phyloP scores from a whole-genome alignment of 208 protist species.

The Leptomonas pyrrhocoris region DNA sequence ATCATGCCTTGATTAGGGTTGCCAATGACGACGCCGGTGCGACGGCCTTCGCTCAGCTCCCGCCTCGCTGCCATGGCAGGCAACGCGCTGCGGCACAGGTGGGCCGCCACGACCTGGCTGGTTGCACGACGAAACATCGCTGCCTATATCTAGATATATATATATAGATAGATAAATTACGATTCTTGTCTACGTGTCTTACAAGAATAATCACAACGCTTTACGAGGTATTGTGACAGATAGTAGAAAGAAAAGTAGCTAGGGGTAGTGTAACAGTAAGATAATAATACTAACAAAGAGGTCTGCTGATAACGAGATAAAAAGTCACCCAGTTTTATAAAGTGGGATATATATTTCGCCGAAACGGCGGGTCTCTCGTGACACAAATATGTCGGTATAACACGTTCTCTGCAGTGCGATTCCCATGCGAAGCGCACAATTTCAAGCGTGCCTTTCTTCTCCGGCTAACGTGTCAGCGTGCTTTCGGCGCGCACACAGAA shows the following conservation, averaged over 20 bases:
- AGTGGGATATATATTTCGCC: too few species aligned
- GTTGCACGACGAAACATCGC: conserved; percentile 25
- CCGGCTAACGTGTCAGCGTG: too few species aligned
- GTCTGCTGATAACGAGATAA: neutral
- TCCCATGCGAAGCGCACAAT: too few species aligned
- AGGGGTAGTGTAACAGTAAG: neutral
- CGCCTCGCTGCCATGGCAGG: neutral
- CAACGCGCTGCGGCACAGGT: conserved; percentile 2
- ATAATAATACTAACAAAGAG: neutral
- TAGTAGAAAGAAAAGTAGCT: neutral
- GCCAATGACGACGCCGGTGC: conserved; percentile 52
- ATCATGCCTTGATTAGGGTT: conserved; percentile 62
- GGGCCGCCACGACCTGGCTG: conserved; percentile 7
- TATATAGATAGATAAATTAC: too few species aligned
- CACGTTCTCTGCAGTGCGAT: too few species aligned
- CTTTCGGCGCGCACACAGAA: too few species aligned
- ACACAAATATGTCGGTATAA: too few species aligned
- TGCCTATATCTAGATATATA: too few species aligned
- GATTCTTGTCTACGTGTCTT: neutral
- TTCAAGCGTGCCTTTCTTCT: too few species aligned
- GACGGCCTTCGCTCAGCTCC: neutral
- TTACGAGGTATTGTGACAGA: neutral
- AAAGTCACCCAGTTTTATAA: too few species aligned
- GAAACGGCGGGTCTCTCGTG: too few species aligned
- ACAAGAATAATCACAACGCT: neutral